Evolutionary conservation across 2,329 filamentous ascomycete species (phyloP), one percentile per base, ranked within the genome.

Genomic region (Neofusicoccum umdonicola): DNA sequence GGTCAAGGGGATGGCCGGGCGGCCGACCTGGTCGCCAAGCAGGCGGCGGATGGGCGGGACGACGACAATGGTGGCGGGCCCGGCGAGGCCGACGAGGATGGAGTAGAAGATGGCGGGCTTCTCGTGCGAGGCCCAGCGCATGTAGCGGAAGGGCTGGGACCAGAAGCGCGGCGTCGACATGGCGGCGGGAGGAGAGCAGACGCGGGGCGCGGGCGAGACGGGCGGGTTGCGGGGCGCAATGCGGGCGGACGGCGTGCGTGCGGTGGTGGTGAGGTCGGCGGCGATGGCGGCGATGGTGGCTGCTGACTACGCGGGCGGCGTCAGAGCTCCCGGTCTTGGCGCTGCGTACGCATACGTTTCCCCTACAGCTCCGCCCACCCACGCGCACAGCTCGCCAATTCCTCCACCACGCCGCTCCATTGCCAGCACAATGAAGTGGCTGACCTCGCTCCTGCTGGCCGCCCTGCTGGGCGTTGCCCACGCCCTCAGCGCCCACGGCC

Each of bases 21-120:
- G 68, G 90, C 85, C 71, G 88, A 65, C 85, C 71, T 88, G 81
- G 76, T 97, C 92, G 71, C 93, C 93, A 65, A 96, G 78, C 68
- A 74, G 74, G 61, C 81, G 83, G 77, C 93, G 84, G 70, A 96
- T 82, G 54, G 92, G 90, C 48, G 93, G 93, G 1, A 92, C 89
- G 64, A 85, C 83, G 66, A 90, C 77, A 68, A 96, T 81, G 65
- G 86, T 81, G 65, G 90, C 78, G 41, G 94, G 95, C 11, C 93
- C 93, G 63, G 87, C 73, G 68, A 79, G 82, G 71, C 91, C 94
- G 69, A 98, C 81, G 65, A 91, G 75, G 73, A 92, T 82, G 72
- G 91, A 92, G 86, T 88, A 98, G 85, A 97, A 96, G 82, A 93
- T 90, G 66, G 93, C 93, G 60, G 95, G 95, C 78, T 90, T 91